Conservation (phyloP, 441 rosid genomes). For the Erodium moschatum region DNA sequence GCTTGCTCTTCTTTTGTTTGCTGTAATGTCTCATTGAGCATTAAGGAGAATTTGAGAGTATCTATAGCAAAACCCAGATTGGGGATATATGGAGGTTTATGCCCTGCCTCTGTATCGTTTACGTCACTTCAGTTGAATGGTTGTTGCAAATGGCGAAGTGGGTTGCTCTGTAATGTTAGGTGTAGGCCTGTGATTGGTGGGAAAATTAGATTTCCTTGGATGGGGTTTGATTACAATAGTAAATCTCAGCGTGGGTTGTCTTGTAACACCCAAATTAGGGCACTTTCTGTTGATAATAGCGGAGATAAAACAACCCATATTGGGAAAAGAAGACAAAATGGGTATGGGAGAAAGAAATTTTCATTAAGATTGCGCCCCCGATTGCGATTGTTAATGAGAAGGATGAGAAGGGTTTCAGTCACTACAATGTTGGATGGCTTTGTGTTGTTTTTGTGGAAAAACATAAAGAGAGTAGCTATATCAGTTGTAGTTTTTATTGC, state of each 20-base stretch:
- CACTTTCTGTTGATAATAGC: slow-evolving; percentile 27
- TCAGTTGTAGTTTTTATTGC: slow-evolving; percentile 39
- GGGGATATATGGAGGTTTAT: no score
- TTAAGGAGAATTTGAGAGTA: slow-evolving; percentile 24
- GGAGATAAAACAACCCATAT: slow-evolving; percentile 30
- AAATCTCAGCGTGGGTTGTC: slow-evolving; percentile 31
- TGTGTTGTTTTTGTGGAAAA: slow-evolving; percentile 44
- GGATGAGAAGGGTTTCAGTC: slow-evolving; percentile 44
- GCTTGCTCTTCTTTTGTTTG: slow-evolving; percentile 46
- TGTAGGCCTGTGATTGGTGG: slow-evolving; percentile 29
- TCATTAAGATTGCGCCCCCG: slow-evolving; percentile 63
- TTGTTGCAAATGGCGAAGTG: slow-evolving; percentile 23
- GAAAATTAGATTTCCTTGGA: slow-evolving; percentile 22
- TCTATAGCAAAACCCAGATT: slow-evolving; percentile 22
- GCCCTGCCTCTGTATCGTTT: slow-evolving; percentile 6
- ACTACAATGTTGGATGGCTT: slow-evolving; percentile 45
- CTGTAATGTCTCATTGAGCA: slow-evolving; percentile 38
- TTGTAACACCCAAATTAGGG: slow-evolving; percentile 35
- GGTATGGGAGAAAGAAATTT: slow-evolving; percentile 39
- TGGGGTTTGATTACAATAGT: slow-evolving; percentile 27
- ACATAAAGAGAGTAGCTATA: slow-evolving; percentile 43
- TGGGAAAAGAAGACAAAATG: slow-evolving; percentile 27
- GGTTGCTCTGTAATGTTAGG: slow-evolving; percentile 28
- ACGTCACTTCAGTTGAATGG: slow-evolving; percentile 23
- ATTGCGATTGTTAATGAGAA: slow-evolving; percentile 42